Evolutionary conservation across 345 rosid genomes (phyloP).

Genomic region (Eucalyptus sp.): DNA sequence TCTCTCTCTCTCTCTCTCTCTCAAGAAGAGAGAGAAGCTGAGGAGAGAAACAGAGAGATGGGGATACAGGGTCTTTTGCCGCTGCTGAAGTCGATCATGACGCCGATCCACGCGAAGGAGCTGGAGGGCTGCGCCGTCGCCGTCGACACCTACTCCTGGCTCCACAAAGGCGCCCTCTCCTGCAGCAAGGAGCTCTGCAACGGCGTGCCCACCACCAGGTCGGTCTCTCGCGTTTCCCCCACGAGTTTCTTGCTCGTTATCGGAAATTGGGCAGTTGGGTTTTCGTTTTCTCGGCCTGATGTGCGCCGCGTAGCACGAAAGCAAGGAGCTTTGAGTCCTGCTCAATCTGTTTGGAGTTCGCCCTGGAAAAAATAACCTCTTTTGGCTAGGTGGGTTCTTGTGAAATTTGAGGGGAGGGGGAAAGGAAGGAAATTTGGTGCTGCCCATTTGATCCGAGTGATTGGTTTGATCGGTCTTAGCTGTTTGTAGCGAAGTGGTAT

Average conservation of each 20-base stretch:
- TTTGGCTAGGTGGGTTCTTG: not conserved
- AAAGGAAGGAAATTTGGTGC: not conserved
- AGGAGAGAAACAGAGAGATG: conserved; percentile 20
- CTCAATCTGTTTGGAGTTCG: not conserved
- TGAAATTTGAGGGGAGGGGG: not conserved
- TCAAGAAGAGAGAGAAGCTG: not conserved
- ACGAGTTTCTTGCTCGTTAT: not conserved
- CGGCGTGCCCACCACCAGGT: conserved; percentile 56
- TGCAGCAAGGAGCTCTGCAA: conserved; percentile 68
- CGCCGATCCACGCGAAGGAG: conserved; percentile 57
- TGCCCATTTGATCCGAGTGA: not conserved
- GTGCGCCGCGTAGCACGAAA: not conserved
- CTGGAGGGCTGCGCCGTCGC: conserved; percentile 76
- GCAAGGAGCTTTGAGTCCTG: not conserved
- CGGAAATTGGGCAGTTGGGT: not conserved
- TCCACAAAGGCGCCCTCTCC: conserved; percentile 68
- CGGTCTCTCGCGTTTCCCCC: not conserved
- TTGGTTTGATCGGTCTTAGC: not conserved
- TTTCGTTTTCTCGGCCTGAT: not conserved
- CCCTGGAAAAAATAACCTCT: not conserved
- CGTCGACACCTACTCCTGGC: conserved; percentile 94
- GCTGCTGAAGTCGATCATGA: conserved; percentile 75
- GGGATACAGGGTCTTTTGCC: conserved; percentile 88
- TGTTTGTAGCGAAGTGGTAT: not conserved
- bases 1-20: not conserved